phyloP scores from a whole-genome alignment of 2,329 filamentous ascomycete genomes.

The Ambrosiella xylebori region DNA sequence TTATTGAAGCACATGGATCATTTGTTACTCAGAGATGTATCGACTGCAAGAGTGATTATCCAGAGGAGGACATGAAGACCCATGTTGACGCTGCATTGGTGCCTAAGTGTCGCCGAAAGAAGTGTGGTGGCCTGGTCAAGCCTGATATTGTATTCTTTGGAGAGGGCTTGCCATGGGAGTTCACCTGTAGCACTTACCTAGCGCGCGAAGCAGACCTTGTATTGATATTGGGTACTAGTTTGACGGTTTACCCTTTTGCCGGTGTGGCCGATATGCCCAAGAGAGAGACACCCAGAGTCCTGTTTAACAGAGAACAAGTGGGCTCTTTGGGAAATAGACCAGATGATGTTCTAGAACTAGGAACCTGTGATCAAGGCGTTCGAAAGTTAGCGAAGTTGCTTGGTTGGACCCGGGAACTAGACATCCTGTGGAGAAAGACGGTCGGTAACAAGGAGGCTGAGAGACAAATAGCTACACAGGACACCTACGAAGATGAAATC shows the following conservation, averaged over 20 bases:
- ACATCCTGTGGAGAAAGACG: slow-evolving; percentile 52
- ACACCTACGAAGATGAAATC: slow-evolving; percentile 19
- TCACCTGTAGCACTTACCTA: slow-evolving; percentile 27
- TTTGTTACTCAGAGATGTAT: slow-evolving; percentile 87
- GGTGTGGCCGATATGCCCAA: slow-evolving; percentile 50
- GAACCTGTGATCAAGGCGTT: slow-evolving; percentile 70
- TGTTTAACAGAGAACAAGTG: slow-evolving; percentile 77
- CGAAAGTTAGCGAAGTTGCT: slow-evolving; percentile 60
- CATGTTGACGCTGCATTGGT: slow-evolving; percentile 51
- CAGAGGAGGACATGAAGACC: slow-evolving; percentile 54
- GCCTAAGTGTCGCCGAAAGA: slow-evolving; percentile 43
- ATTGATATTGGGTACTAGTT: slow-evolving; percentile 76
- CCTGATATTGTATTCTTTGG: slow-evolving; percentile 94
- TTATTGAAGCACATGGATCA: slow-evolving; percentile 89
- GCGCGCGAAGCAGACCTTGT: slow-evolving; percentile 49
- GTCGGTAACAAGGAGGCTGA: slow-evolving; percentile 44
- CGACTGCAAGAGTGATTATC: slow-evolving; percentile 60
- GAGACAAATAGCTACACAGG: slow-evolving; percentile 25
- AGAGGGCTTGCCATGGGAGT: slow-evolving; percentile 37
- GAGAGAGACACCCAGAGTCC: slow-evolving; percentile 51
- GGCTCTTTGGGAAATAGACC: slow-evolving; percentile 58
- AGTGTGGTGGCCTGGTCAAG: slow-evolving; percentile 69
- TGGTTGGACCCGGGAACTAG: slow-evolving; percentile 75
- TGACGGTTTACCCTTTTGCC: slow-evolving; percentile 80
- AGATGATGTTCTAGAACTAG: slow-evolving; percentile 73